Conservation (phyloP, 2,329 filamentous ascomycete genomes). For the Tolypocladium amazonense region DNA sequence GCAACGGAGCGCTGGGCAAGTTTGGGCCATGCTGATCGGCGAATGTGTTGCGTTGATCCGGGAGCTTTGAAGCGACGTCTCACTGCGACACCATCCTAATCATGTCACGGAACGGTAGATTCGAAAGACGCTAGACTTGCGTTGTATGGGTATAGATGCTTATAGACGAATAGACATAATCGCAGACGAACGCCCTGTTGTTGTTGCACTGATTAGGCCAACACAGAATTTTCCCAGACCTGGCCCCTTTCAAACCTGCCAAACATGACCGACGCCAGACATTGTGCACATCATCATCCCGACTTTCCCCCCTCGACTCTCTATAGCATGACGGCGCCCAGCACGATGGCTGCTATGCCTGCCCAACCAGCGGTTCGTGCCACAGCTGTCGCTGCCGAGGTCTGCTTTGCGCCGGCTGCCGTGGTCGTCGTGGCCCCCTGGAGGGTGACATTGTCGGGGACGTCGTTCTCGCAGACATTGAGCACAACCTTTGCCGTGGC, state of each 20-base stretch:
- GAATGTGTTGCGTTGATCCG: background rate
- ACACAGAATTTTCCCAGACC: background rate
- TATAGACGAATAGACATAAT: background rate
- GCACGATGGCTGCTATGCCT: background rate
- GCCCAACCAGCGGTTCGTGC: background rate
- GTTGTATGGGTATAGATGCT: background rate
- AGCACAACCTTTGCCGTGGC: slow-evolving; percentile 2
- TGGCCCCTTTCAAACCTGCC: background rate
- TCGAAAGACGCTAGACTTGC: background rate
- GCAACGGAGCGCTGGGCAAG: slow-evolving; percentile 37
- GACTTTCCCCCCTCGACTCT: background rate
- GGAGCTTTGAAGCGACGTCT: background rate
- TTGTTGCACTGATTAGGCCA: background rate
- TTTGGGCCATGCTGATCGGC: slow-evolving; percentile 30
- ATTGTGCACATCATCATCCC: background rate
- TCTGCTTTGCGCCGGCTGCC: background rate
- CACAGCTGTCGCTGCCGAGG: background rate
- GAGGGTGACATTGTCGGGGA: background rate
- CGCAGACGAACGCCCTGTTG: background rate
- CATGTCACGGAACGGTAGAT: background rate
- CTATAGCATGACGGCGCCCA: background rate
- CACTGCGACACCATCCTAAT: too few species aligned
- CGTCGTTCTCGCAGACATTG: slow-evolving; percentile 1
- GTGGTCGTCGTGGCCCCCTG: background rate
- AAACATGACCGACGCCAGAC: background rate